Evolutionary conservation across 2,329 filamentous ascomycete genomes (phyloP), one percentile per base, ranked within the genome.

Genomic region (Ophiostoma australiae): DNA sequence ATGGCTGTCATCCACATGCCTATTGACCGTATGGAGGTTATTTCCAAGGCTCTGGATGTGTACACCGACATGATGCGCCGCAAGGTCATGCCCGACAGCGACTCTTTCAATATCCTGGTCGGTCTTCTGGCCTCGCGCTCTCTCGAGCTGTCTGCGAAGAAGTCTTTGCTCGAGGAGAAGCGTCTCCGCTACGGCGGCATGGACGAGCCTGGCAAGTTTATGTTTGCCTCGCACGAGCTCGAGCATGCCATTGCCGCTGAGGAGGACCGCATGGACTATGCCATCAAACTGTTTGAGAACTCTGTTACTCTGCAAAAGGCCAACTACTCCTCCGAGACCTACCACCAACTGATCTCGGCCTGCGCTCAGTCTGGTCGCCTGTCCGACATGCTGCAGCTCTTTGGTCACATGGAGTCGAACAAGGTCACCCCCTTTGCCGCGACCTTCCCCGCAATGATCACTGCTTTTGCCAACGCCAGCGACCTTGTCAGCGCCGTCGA

Each of bases 51-150:
- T 5, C 85, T 98, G 69, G 94, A 97, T 81, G 91, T 99, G 69
- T 99, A 98, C 80, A 91, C 93, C 20, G 94, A 98, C 78, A 98
- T 99, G 95, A 88, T 97, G 75, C 89, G 90, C 74, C 91, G 94
- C 74, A 90, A 90, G 75, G 90, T 98, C 33, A 82, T 86, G 27
- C 94, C 94, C 8, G 90, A 97, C 78, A 89, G 89, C 70, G 87
- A 91, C 71, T 98, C 94, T 0, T 98, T 97, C 81, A 89, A 93
- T 77, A 93, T 93, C 44, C 84, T 99, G 23, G 91, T 99, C 70
- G 89, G 91, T 72, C 84, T 97, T 55, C 84, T 99, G 69, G 91
- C 94, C 23, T 87, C 89, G 17, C 89, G 93, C 74, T 93, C 93
- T 55, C 84, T 96, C 67, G 91, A 97, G 77, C 90, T 94, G 8